Evolutionary conservation across 352 stramenopile species (phyloP).

Genomic region (Globisporangium okanoganense): DNA sequence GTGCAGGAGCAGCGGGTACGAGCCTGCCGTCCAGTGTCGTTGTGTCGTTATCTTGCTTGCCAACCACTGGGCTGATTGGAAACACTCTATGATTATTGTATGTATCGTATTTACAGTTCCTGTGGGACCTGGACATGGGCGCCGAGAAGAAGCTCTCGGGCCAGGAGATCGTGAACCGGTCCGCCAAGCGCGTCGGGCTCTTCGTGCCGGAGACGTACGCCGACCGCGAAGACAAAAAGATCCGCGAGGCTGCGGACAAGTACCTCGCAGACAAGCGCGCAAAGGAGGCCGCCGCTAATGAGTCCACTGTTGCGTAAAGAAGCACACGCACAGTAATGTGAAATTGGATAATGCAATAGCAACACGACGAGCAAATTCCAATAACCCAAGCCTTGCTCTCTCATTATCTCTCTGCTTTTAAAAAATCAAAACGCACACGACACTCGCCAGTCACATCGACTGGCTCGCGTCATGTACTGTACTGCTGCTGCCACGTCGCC

Average conservation of each 20-base stretch:
- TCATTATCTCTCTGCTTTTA: neutral
- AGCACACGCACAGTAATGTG: neutral
- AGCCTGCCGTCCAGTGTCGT: neutral
- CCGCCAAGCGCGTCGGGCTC: constrained; percentile 69
- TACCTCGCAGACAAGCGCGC: constrained; percentile 53
- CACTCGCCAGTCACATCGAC: neutral
- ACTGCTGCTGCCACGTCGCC: neutral
- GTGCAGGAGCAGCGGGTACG: constrained; percentile 74
- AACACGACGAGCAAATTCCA: neutral
- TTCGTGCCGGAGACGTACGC: constrained; percentile 74
- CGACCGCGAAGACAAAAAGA: constrained; percentile 45
- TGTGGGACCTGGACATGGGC: constrained; percentile 75
- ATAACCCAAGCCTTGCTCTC: constrained; percentile 2
- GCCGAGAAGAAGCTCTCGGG: constrained; percentile 60
- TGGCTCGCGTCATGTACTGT: neutral
- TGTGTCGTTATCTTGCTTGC: neutral
- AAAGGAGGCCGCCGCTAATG: constrained; percentile 26
- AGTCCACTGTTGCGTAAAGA: neutral
- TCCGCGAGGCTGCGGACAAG: constrained; percentile 38
- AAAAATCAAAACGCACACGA: constrained; percentile 9
- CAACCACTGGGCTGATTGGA: neutral
- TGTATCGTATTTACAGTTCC: constrained; percentile 23
- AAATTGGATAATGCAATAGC: neutral
- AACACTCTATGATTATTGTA: constrained; percentile 3
- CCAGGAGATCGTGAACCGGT: constrained; percentile 74